Conservation (phyloP, 2,329 filamentous ascomycete species). For the Aspergillus niger region DNA sequence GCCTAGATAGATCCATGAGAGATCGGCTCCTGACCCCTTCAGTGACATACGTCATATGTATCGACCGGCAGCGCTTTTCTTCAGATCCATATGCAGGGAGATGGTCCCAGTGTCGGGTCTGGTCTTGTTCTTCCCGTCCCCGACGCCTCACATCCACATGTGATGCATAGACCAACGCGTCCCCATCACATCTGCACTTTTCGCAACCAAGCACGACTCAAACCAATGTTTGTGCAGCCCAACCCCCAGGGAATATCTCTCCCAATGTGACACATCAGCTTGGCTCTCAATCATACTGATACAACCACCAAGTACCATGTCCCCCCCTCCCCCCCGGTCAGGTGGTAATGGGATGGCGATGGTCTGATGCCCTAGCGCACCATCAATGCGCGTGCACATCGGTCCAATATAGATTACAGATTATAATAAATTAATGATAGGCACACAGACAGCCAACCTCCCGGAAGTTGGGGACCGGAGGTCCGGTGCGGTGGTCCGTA, state of each 20-base stretch:
- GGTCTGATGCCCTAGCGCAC: too few relatives aligned
- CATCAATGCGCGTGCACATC: too few relatives aligned
- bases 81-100: conserved; percentile 2
- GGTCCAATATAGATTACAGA: too few relatives aligned
- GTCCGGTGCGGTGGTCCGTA: too few relatives aligned
- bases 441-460: too few relatives aligned
- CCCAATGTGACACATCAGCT: not conserved
- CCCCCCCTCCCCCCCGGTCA: not conserved
- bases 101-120: not conserved
- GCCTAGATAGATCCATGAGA: not conserved
- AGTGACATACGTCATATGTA: conserved; percentile 4
- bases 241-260: not conserved
- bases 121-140: not conserved
- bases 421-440: too few relatives aligned
- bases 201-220: not conserved
- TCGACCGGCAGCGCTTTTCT: not conserved
- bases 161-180: not conserved
- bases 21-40: not conserved
- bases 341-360: not conserved
- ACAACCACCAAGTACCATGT: not conserved
- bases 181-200: not conserved
- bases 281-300: not conserved
- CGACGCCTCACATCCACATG: conserved; percentile 2
- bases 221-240: conserved; percentile 1
- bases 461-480: too few relatives aligned